A percentile compares a stretch with the other conserved stretches of the same genome.
Evolutionary conservation across 257 asterid species (phyloP).

Genomic region (Schizonepeta tenuifolia): DNA sequence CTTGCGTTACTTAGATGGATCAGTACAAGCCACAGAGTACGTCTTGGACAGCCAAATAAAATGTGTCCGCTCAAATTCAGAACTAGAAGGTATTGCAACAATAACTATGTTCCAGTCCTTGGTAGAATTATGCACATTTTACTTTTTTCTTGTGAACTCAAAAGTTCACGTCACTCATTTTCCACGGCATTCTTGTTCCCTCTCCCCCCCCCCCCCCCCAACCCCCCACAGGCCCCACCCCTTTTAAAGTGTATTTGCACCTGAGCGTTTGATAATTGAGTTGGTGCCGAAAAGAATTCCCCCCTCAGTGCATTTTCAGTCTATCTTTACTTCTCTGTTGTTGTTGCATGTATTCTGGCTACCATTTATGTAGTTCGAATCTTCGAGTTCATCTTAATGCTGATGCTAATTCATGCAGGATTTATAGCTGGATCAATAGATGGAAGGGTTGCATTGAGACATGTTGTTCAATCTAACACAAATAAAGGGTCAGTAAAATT

Average conservation of each 20-base stretch:
- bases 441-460: conserved; percentile 80
- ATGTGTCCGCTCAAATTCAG: conserved; percentile 73
- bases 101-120: conserved; percentile 20
- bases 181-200: not conserved
- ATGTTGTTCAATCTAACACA: conserved; percentile 46
- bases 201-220: not conserved
- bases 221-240: not conserved
- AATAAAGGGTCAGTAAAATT: conserved; percentile 67
- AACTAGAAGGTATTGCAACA: conserved; percentile 63
- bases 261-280: not conserved
- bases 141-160: conserved; percentile 21
- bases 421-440: conserved; percentile 79
- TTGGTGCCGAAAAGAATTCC: conserved; percentile 8
- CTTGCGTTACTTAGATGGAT: conserved; percentile 55
- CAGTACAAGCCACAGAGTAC: conserved; percentile 50
- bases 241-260: not conserved
- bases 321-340: not conserved
- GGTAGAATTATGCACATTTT: conserved; percentile 21
- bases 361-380: conserved; percentile 22
- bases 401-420: conserved; percentile 56
- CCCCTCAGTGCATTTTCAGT: not conserved
- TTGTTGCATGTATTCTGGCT: not conserved
- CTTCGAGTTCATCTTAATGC: conserved; percentile 18
- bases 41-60: conserved; percentile 51
- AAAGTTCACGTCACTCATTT: not conserved